These are phyloP conservation scores for Aspergillus thermomutatus DNA, from an alignment of 2,329 filamentous ascomycete species.

Conservation along the genomic window DNA sequence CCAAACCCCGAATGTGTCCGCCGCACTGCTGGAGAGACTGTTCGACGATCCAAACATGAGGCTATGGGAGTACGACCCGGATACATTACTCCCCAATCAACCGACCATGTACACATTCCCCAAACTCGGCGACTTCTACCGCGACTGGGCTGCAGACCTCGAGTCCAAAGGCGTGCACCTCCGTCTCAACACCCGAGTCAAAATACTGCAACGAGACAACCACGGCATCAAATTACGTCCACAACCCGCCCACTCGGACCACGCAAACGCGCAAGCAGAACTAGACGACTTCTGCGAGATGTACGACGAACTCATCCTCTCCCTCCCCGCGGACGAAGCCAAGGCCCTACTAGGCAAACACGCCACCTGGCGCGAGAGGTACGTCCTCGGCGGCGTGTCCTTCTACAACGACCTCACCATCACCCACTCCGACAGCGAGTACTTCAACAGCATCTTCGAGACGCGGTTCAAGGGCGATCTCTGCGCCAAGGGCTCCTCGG, in stretches of 20 bases:
- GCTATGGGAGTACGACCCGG: constrained; percentile 57
- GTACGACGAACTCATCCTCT: constrained; percentile 60
- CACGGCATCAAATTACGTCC: constrained; percentile 48
- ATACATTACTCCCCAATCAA: constrained; percentile 53
- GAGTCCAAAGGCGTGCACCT: constrained; percentile 53
- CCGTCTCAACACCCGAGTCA: constrained; percentile 36
- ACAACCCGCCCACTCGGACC: constrained; percentile 14
- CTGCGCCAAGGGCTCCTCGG: constrained; percentile 45
- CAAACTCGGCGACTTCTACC: constrained; percentile 56
- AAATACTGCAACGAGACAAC: constrained; percentile 49
- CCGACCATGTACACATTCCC: constrained; percentile 61
- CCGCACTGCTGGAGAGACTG: constrained; percentile 62
- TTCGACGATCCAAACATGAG: constrained; percentile 59
- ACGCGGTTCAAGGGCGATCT: constrained; percentile 51
- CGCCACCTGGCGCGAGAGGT: constrained; percentile 59
- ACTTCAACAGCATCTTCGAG: constrained; percentile 59
- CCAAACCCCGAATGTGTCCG: constrained; percentile 67
- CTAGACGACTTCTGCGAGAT: constrained; percentile 38
- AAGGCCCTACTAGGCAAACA: constrained; percentile 52
- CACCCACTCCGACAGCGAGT: constrained; percentile 56
- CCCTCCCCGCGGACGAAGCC: constrained; percentile 53
- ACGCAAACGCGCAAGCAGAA: background rate
- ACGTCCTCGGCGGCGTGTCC: constrained; percentile 67
- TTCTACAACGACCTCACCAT: constrained; percentile 62
- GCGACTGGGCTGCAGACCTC: constrained; percentile 53